Evolutionary conservation across 2,329 filamentous ascomycete genomes (phyloP), one percentile per base, ranked within the genome.

Genomic region (Nemania bipapillata): DNA sequence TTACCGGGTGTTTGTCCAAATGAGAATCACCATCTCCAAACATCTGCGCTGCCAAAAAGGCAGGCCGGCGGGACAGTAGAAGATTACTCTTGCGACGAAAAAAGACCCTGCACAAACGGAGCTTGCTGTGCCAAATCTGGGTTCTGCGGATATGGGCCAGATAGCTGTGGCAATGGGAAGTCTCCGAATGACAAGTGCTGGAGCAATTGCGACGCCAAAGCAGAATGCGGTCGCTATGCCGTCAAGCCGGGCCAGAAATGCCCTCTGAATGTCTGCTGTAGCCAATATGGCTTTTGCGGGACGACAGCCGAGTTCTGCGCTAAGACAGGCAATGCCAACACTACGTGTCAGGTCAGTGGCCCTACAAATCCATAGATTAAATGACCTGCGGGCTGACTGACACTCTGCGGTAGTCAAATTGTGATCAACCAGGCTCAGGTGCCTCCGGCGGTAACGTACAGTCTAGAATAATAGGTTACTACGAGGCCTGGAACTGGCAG

Each of bases 121-220:
- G 60, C 65, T 1, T 68, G 61, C 20, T 68, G 66, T 37, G 30
- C 37, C 3, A 68, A 61, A n/a, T 26, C 17, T 8, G 61, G 61
- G 6, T 45, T 24, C 8, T 70, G 65, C 40, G 58, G 58, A 30
- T 70, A 60, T 17, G 68, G 68, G 6, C 24, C 49, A 8, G 40
- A 63, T 2, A 52, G 60, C 20, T 78, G 73, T 42, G 74, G 74
- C 12, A 72, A 62, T 17, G 74, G 68, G 2, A 77, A 77, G 50
- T 75, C n/a, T n/a, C n/a, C n/a, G n/a, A n/a, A n/a, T n/a, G n/a
- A 79, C 4, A 68, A 69, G 4, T 79, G 77, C 67, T 74, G 70
- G 69, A 65, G 52, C 45, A 78, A 78, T 60, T 80, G 78, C 61
- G 73, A 80, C 69, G 77, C 78, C 12, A 71, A 77, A n/a, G 75